Base-by-base conservation (phyloP, 768 basidiomycete species). In the Tephrocybe sp. region DNA sequence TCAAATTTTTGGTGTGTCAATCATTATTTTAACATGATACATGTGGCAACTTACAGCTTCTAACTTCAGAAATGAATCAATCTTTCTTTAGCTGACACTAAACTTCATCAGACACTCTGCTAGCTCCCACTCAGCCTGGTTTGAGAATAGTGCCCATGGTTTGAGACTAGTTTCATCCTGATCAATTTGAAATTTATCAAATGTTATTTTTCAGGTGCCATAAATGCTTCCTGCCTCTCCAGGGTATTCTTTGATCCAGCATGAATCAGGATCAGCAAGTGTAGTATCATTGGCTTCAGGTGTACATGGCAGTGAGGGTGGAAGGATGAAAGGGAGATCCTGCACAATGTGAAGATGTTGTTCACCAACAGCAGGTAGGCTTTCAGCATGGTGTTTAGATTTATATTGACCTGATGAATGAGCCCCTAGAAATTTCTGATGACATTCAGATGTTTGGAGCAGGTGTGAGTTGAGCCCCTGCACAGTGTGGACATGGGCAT, bases 51-150 rank as follows among this genome's bases (percentile, higher is more conserved):
- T 30, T 30, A 30, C 28, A 30, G 28, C 28, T 30, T 30, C 28
- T 30, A 30, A 30, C 28, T 30, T 30, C 28, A 30, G 28, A 30
- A 30, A 51, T 15, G 23, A 28, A 30, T 45, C 37, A 3, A 51
- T 44, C 26, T 51, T 51, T 8, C 3, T 15, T 28, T 45, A 43
- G 24, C 50, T 51, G 7, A 51, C 33, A 2, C 50, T 43, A 34
- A 34, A 51, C 15, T 40, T 45, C 50, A 51, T 51, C 8, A 51
- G 17, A 42, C 42, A 51, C 24, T 32, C 18, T 23, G 44, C 50
- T 12, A 51, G 23, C 24, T 51, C 43, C 50, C 50, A 51, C 11
- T 51, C 50, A 1, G 12, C 9, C 17, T 45, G 11, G 25, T 34
- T 51, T 23, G 8, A 7, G 14, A 51, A 51, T 28, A 34, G 50